Percentiles rank a stretch among this genome's conserved stretches.
Evolutionary conservation across 2,329 filamentous ascomycete species (phyloP).

Genomic region (Pseudocercospora musae): DNA sequence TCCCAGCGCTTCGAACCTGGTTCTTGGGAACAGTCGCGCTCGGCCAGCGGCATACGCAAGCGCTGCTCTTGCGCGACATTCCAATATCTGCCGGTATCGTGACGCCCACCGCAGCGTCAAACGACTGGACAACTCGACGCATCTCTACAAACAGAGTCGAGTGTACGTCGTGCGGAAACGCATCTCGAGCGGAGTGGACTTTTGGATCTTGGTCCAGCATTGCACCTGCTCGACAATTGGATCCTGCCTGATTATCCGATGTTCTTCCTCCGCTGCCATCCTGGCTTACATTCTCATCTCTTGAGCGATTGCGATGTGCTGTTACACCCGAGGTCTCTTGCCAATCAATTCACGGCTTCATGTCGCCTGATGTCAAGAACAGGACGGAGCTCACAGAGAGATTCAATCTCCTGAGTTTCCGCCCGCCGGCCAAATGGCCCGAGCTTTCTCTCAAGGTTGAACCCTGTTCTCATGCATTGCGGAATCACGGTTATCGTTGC

Average conservation of each 20-base stretch:
- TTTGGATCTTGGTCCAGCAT: background rate
- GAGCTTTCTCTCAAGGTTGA: background rate
- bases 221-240: background rate
- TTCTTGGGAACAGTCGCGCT: constrained; percentile 15
- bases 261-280: background rate
- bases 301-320: background rate
- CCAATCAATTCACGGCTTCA: background rate
- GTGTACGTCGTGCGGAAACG: constrained; percentile 1
- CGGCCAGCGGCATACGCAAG: constrained; percentile 7
- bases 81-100: constrained; percentile 11
- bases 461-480: background rate
- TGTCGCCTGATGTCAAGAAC: background rate
- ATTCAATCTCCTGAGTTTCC: background rate
- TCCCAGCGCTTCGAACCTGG: constrained; percentile 21
- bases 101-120: constrained; percentile 17
- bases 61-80: constrained; percentile 7
- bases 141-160: constrained; percentile 17
- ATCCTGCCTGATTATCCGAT: background rate
- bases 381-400: background rate
- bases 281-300: background rate
- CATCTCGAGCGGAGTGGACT: background rate
- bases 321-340: background rate
- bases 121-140: constrained; percentile 15
- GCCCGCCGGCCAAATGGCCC: background rate
- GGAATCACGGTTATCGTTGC: background rate